Base-by-base conservation (phyloP, 2,329 filamentous ascomycete species). In the Cryphonectria japonica region DNA sequence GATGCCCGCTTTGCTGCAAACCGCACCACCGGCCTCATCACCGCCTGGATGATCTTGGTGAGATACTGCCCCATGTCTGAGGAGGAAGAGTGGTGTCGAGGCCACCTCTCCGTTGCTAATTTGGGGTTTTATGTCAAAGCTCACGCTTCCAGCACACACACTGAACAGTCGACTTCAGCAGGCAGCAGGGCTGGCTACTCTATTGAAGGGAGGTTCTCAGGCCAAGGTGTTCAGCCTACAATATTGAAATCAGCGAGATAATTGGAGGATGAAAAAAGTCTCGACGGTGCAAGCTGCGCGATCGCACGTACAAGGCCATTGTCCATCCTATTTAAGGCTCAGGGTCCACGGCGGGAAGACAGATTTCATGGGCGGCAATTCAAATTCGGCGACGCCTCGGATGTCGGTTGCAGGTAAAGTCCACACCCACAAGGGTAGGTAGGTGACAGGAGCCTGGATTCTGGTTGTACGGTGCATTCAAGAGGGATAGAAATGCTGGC, bases 21-120 rank as follows among this genome's bases (percentile, higher is more conserved):
- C 11, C 68, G 52, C 16, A 69, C 68, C 52, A 65, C 68, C 52
- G 62, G 62, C 50, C 52, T 59, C 68, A 69, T 59, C 50, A 69
- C 68, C 61, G 62, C 62, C 61, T 69, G 68, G 6, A 69, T 50
- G 29, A 69, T 63, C 9, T 39, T 69, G 3, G 68, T 50, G 19
- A 66, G 46, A 26, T 66, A 69, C 16, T 69, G 68, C 32, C 68
- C 68, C 68, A 69, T 69, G 7, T 43, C 59, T 22, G 43, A 46
- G 43, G 54, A 34, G 34, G 14, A 32, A 11, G 37, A 57, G 32
- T 22, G 19, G 19, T 61, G 37, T 19, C 37, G 64, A 54, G 32
- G 7, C 59, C 34, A 61, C 32, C 59, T 39, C 34, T n/a, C 16
- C 13, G 11, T 37, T 8, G 26, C 1, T 39, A 11, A n/a, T 7